Evolutionary conservation across 179 eudicot species (phyloP).

Genomic region (Gypsophila paniculata): DNA sequence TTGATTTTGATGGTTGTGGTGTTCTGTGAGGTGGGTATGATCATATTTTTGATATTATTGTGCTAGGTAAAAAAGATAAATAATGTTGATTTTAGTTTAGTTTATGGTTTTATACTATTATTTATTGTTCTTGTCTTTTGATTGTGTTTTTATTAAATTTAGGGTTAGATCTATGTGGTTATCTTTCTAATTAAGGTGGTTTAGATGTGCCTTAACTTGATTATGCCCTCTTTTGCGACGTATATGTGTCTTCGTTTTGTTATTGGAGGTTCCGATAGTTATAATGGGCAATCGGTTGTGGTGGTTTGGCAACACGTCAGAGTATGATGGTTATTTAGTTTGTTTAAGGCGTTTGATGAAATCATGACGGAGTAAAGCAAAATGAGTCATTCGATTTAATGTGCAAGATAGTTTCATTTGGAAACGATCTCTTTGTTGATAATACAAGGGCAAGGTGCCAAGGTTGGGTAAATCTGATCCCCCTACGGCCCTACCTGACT

Average conservation of each 20-base stretch:
- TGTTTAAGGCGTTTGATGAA: not conserved
- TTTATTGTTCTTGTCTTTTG: not conserved
- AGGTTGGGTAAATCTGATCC: too few species aligned
- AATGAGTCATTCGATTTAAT: too few species aligned
- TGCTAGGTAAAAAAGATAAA: not conserved
- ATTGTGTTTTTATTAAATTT: constrained; percentile 13
- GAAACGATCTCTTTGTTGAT: too few species aligned
- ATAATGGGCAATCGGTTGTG: constrained; percentile 1
- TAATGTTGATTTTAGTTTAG: not conserved
- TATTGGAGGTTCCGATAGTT: not conserved
- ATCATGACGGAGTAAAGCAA: not conserved
- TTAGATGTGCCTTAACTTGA: not conserved
- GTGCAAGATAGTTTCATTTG: too few species aligned
- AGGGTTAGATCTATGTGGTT: constrained; percentile 22
- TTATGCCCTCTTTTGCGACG: not conserved
- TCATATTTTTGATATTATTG: constrained; percentile 11
- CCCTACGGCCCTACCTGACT: too few species aligned
- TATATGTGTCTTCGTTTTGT: not conserved
- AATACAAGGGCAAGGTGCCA: too few species aligned
- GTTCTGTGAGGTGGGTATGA: constrained; percentile 16
- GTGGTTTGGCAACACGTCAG: not conserved
- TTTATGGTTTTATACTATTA: not conserved
- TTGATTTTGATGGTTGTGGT: constrained; percentile 3
- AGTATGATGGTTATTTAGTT: not conserved
- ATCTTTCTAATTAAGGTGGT: not conserved